These are phyloP conservation scores for Zymoseptoria brevis DNA, from an alignment of 2,329 filamentous ascomycete species.

Conservation along the genomic window DNA sequence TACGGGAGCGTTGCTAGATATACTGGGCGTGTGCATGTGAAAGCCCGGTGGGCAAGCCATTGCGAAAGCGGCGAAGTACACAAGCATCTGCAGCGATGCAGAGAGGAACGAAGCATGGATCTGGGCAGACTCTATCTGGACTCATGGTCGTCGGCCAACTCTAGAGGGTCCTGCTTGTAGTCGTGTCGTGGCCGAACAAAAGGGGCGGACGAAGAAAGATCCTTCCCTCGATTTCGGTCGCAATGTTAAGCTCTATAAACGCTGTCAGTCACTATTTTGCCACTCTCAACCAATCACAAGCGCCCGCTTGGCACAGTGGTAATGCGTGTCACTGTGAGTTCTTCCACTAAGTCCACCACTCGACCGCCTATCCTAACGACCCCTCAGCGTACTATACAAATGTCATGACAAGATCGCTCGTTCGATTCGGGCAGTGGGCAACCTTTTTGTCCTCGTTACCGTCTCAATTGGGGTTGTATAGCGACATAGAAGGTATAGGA, in stretches of 20 bases:
- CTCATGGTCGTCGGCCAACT: too few species aligned
- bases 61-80: not conserved
- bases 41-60: not conserved
- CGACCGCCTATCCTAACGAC: too few species aligned
- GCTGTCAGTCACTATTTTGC: fast-evolving
- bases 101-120: not conserved
- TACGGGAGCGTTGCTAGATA: not conserved
- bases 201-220: too few species aligned
- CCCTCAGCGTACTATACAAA: not conserved
- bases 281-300: not conserved
- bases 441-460: not conserved
- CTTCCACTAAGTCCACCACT: too few species aligned
- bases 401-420: not conserved
- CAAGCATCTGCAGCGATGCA: not conserved
- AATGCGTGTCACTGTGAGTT: not conserved
- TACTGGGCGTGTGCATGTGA: not conserved
- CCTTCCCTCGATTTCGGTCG: too few species aligned
- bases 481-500: not conserved
- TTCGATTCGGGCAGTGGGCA: not conserved
- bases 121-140: not conserved
- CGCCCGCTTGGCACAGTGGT: not conserved
- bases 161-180: too few species aligned
- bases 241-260: not conserved
- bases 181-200: too few species aligned
- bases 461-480: not conserved